Evolutionary conservation across 352 stramenopile genomes (phyloP).

Genomic region (Phytophthora idaei): DNA sequence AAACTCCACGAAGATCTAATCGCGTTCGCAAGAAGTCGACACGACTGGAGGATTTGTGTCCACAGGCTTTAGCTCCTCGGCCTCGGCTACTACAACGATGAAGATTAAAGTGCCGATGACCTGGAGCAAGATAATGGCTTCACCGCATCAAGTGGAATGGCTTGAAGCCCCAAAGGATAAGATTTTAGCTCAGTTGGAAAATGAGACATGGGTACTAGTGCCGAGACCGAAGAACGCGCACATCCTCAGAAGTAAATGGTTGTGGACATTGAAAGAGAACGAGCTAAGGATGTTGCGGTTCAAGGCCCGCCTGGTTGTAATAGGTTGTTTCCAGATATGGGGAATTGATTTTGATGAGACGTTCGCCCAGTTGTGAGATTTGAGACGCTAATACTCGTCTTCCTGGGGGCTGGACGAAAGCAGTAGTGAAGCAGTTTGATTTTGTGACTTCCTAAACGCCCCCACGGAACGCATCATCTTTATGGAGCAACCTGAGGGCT

Average conservation of each 20-base stretch:
- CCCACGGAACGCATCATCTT: conserved; percentile 12
- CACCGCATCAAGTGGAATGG: conserved; percentile 3
- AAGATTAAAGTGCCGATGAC: conserved; percentile 4
- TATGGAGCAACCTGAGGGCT: conserved; percentile 8
- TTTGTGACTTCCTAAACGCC: conserved; percentile 19
- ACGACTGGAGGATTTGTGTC: conserved; percentile 1
- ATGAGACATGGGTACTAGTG: conserved; percentile 13
- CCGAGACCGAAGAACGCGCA: conserved; percentile 12
- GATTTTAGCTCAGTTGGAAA: conserved; percentile 18
- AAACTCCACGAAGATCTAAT: background rate
- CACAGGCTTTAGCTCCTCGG: conserved; percentile 10
- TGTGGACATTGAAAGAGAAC: conserved; percentile 19
- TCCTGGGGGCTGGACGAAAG: conserved; percentile 7
- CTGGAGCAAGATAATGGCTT: conserved; percentile 18
- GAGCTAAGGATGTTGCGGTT: conserved; percentile 8
- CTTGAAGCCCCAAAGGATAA: conserved; percentile 12
- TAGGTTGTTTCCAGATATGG: conserved; percentile 17
- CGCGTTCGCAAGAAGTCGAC: conserved; percentile 10
- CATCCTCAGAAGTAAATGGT: conserved; percentile 16
- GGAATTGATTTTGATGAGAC: conserved; percentile 24
- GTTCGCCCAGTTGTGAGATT: conserved; percentile 15
- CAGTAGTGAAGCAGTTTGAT: conserved; percentile 10
- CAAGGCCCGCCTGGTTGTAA: conserved; percentile 14
- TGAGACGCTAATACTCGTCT: conserved; percentile 15
- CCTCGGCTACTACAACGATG: conserved; percentile 10